Evolutionary conservation across 2,329 filamentous ascomycete species (phyloP).

Genomic region (Zymoseptoria crescenta): DNA sequence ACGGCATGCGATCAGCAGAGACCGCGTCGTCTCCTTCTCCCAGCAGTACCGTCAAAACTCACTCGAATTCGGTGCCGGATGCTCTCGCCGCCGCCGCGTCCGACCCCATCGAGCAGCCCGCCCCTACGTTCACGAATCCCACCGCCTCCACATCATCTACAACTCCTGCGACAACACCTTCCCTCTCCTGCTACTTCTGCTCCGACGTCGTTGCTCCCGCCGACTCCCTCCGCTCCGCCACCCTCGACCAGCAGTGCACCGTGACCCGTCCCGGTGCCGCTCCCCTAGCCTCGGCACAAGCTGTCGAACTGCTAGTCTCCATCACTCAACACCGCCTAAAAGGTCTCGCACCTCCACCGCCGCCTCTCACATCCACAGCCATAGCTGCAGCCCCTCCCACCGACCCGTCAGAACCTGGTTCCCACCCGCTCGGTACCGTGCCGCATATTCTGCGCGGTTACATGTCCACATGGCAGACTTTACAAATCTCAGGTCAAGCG

Average conservation of each 20-base stretch:
- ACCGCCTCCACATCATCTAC: constrained; percentile 15
- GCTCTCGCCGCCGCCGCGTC: constrained; percentile 17
- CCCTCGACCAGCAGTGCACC: constrained; percentile 95
- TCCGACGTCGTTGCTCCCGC: constrained; percentile 93
- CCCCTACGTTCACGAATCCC: constrained; percentile 2
- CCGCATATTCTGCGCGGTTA: constrained; percentile 78
- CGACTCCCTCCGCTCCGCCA: constrained; percentile 90
- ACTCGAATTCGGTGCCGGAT: constrained; percentile 16
- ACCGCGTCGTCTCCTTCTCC: constrained; percentile 21
- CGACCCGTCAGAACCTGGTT: constrained; percentile 21
- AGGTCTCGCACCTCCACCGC: constrained; percentile 33
- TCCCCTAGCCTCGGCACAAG: constrained; percentile 79
- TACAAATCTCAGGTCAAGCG: constrained; percentile 63
- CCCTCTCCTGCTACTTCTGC: constrained; percentile 94
- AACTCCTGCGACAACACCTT: constrained; percentile 34
- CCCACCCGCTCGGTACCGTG: constrained; percentile 57
- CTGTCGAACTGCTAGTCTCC: constrained; percentile 84
- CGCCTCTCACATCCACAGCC: constrained; percentile 16
- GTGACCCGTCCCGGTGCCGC: constrained; percentile 91
- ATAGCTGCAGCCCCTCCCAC: constrained; percentile 29
- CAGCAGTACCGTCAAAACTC: neutral
- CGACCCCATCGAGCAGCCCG: constrained; percentile 9
- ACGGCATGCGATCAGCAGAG: constrained; percentile 54
- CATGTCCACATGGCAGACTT: constrained; percentile 63
- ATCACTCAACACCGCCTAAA: constrained; percentile 61